Base-by-base conservation (phyloP, 2,329 filamentous ascomycete species). In the Ophiostoma angusticollis region DNA sequence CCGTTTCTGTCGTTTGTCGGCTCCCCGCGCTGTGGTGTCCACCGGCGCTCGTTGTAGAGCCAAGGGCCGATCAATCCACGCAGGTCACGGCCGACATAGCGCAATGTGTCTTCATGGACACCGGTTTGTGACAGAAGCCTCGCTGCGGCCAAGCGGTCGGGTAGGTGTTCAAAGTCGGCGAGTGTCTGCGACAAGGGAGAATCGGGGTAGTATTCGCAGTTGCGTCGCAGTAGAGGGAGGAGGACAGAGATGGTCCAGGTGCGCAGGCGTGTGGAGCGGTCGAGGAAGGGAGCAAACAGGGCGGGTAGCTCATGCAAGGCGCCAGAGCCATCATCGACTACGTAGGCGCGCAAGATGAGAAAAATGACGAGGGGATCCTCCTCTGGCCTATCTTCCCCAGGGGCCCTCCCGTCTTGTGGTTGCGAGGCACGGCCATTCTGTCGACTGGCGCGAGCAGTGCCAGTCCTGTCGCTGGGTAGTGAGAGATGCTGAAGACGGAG, bases 281-380 rank as follows among this genome's bases (percentile, higher is more conserved):
- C 61, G 13, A 85, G 61, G 52, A 86, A 87, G 0, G 82, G 81
- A 17, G 67, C 61, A 14, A 86, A 61, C 22, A 89, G 63, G n/a
- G 68, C 64, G 1, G 78, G 76, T 1, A 86, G 55, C 47, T 81
- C 69, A n/a, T 68, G 64, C 16, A 87, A 62, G 44, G 85, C 60
- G n/a, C 83, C 82, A 1, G 80, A 78, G 54, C 82, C 72, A 37
- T 73, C 61, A 52, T 87, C 81, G 45, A 89, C 76, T 27, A 70
- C 70, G 50, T 80, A 70, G 6, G 80, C 69, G 42, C 82, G 71
- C 46, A 75, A 72, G 35, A 84, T 65, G 6, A 89, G 57, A 52
- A 87, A 89, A 2, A 67, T 60, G 3, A 38, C 32, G 2, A 49
- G 25, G 5, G 32, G 24, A 25, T 43, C 78, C 8, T 69, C 54